Conservation (phyloP, 106 monocot species). For the Agapanthus africanus region DNA sequence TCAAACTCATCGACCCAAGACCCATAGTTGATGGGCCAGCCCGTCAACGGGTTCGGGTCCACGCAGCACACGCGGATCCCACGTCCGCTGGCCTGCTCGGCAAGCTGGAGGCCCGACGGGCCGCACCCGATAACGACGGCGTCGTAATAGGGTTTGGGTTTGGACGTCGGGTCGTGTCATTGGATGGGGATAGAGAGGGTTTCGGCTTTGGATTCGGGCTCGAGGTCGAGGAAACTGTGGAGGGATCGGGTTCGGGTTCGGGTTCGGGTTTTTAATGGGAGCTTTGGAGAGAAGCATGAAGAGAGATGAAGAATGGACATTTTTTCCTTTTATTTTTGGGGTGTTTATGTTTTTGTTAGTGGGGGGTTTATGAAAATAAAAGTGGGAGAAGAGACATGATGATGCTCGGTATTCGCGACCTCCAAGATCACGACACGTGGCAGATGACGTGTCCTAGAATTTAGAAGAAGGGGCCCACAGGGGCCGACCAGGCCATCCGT, state of each 20-base stretch:
- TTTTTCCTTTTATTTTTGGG: too few species aligned
- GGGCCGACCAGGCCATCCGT: too few species aligned
- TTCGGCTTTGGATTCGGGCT: slow-evolving; percentile 17
- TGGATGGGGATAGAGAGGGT: slow-evolving; percentile 16
- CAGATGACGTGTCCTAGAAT: too few species aligned
- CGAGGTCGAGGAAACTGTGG: slow-evolving; percentile 20
- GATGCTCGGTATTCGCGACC: too few species aligned
- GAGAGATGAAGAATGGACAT: background rate
- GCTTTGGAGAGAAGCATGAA: background rate
- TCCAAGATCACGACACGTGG: too few species aligned
- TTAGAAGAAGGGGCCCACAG: too few species aligned
- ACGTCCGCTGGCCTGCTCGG: slow-evolving; percentile 12
- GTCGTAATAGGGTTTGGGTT: slow-evolving; percentile 11
- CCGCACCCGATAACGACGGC: slow-evolving; percentile 25
- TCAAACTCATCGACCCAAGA: slow-evolving; percentile 26
- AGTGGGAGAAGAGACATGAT: too few species aligned
- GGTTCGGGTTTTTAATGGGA: background rate
- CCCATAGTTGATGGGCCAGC: slow-evolving; percentile 30
- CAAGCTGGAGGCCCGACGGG: slow-evolving; percentile 26
- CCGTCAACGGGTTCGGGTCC: slow-evolving; percentile 21
- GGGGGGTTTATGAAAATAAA: too few species aligned
- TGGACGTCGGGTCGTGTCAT: slow-evolving; percentile 13
- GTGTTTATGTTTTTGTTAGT: too few species aligned
- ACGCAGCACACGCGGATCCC: slow-evolving; percentile 21
- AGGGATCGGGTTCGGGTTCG: background rate